A percentile compares a stretch with the other conserved stretches of the same genome.
phyloP scores from a whole-genome alignment of 768 basidiomycete genomes.

The Crassisporium funariophilum region DNA sequence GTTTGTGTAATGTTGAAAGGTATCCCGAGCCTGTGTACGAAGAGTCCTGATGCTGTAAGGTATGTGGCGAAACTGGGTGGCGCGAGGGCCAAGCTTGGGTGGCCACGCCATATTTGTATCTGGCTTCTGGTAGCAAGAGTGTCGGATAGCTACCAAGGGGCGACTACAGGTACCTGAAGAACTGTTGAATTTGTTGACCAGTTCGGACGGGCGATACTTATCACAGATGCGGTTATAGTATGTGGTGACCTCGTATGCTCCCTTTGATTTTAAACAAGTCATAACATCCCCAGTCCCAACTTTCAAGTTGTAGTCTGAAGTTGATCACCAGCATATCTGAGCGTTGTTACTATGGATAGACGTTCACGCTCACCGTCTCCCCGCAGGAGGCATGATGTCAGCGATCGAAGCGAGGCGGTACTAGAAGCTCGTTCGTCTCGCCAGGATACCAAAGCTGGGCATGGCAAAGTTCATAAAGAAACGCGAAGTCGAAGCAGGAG shows the following conservation, averaged over 20 bases:
- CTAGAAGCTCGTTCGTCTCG: conserved; percentile 36
- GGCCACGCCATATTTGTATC: conserved; percentile 12
- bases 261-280: too few species aligned
- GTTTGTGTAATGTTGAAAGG: conserved; percentile 15
- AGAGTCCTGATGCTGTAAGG: conserved; percentile 34
- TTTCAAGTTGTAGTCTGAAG: too few species aligned
- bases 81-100: conserved; percentile 10
- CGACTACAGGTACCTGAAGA: too few species aligned
- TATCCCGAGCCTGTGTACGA: conserved; percentile 60
- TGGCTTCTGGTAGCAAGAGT: neutral
- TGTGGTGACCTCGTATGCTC: too few species aligned
- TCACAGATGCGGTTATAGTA: too few species aligned
- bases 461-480: conserved; percentile 30
- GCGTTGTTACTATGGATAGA: conserved; percentile 41
- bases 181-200: too few species aligned
- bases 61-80: conserved; percentile 14
- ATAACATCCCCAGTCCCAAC: too few species aligned
- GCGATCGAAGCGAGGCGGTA: conserved; percentile 37
- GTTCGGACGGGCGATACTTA: too few species aligned
- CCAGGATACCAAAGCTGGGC: conserved; percentile 30
- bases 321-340: neutral
- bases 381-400: conserved; percentile 39
- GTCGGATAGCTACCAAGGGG: neutral
- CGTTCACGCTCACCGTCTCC: conserved; percentile 57
- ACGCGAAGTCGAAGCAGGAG: conserved; percentile 36